A percentile compares a stretch with the other conserved stretches of the same genome.
phyloP scores from a whole-genome alignment of 371 early-diverging fungal species.

The Zancudomyces culisetae region DNA sequence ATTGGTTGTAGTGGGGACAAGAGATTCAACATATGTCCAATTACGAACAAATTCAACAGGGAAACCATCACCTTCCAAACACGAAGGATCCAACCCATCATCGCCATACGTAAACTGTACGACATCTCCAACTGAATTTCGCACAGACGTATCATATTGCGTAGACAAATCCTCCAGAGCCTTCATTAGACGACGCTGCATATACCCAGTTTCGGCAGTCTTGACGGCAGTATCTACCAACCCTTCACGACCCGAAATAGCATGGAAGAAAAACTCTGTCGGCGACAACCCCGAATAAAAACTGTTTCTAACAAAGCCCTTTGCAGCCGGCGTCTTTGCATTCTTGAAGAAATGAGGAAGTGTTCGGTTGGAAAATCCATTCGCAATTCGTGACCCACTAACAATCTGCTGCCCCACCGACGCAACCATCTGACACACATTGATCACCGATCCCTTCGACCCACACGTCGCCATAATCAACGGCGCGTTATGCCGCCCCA shows the following conservation, averaged over 20 bases:
- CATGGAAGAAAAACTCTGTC: slow-evolving; percentile 98
- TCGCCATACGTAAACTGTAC: slow-evolving; percentile 97
- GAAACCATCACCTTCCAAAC: slow-evolving; percentile 77
- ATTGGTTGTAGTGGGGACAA: background rate
- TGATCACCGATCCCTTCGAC: slow-evolving; percentile 94
- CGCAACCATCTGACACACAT: slow-evolving; percentile 99
- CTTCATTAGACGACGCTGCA: slow-evolving; percentile 98
- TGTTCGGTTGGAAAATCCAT: slow-evolving; percentile 93
- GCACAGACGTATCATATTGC: slow-evolving; percentile 91
- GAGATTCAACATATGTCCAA: slow-evolving; percentile 35
- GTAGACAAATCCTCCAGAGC: slow-evolving; percentile 92
- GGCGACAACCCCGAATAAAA: slow-evolving; percentile 94
- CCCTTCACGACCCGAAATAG: slow-evolving; percentile 99
- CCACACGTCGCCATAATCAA: slow-evolving; percentile 97
- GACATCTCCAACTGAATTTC: slow-evolving; percentile 81
- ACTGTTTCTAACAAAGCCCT: slow-evolving; percentile 96
- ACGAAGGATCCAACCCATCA: slow-evolving; percentile 94
- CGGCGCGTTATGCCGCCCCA: slow-evolving; percentile 90
- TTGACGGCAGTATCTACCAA: slow-evolving; percentile 99
- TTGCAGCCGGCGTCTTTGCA: slow-evolving; percentile 76
- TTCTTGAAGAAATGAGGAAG: slow-evolving; percentile 92
- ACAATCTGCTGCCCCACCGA: slow-evolving; percentile 99
- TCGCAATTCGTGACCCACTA: slow-evolving; percentile 87
- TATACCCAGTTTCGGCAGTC: slow-evolving; percentile 99
- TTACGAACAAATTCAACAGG: slow-evolving; percentile 82